Evolutionary conservation across 495 filamentous ascomycete species (phyloP), one percentile per base, ranked within the genome.

Genomic region (Geoglossum glabrum): DNA sequence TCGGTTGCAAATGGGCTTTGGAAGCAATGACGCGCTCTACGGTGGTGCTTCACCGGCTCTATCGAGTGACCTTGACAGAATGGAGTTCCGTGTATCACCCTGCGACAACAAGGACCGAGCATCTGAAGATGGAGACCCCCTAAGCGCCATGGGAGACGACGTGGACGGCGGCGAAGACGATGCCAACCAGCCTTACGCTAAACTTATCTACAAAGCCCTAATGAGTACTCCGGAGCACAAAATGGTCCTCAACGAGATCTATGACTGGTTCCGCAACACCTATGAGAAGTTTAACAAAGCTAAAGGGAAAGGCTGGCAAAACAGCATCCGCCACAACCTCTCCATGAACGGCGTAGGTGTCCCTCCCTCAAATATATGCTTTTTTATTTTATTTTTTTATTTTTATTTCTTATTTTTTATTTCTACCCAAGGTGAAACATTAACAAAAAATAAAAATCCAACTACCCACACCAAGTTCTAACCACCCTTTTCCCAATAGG

Each of bases 291-390:
- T 77, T 1, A 82, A 73, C 49, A 75, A 75, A 38, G 71, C 75
- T 17, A 72, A 64, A n/a, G 74, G 70, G 28, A 86, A 83, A 64
- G 93, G 90, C 3, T 97, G 93, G 92, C 85, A 92, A 69, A 97
- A 96, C 70, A 95, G 89, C 68, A 92, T 98, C 57, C 81, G 92
- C 7, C 92, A 98, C 64, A 98, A 98, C 64, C 72, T 98, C 0
- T 95, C 88, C 13, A 98, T 98, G 92, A 98, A 98, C 64, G 76
- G 74, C 43, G 92, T 96, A 77, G 68, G 86, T 76, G 7, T 33
- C 50, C 47, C 43, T 61, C 15, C 27, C n/a, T n/a, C n/a, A n/a
- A n/a, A n/a, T n/a, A n/a, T n/a, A n/a, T n/a, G n/a, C n/a, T n/a
- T n/a, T n/a, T n/a, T n/a, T n/a, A n/a, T n/a, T n/a, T n/a, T n/a